phyloP scores from a whole-genome alignment of 2,329 filamentous ascomycete genomes.

The Peltaster fructicola region DNA sequence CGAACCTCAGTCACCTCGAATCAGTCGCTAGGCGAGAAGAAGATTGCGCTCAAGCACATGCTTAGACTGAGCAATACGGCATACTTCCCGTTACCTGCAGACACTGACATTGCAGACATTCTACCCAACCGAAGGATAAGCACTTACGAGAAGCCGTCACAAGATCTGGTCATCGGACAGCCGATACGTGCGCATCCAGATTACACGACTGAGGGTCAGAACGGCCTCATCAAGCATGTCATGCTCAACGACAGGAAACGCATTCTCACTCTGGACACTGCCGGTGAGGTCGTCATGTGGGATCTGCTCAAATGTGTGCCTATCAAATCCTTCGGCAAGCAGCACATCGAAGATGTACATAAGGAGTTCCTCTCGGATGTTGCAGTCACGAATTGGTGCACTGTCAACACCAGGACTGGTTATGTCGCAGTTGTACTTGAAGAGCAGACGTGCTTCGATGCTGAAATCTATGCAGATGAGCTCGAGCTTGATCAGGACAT shows the following conservation, averaged over 20 bases:
- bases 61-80: slow-evolving; percentile 73
- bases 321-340: slow-evolving; percentile 82
- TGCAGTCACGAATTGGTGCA: slow-evolving; percentile 93
- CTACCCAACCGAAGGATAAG: slow-evolving; percentile 1
- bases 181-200: slow-evolving; percentile 29
- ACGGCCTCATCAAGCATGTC: slow-evolving; percentile 84
- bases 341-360: slow-evolving; percentile 82
- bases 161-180: slow-evolving; percentile 12
- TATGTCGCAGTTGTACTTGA: slow-evolving; percentile 81
- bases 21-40: slow-evolving; percentile 34
- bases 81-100: slow-evolving; percentile 40
- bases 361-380: no score
- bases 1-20: slow-evolving; percentile 18
- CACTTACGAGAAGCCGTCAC: slow-evolving; percentile 3
- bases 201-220: slow-evolving; percentile 67
- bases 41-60: slow-evolving; percentile 62
- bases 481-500: slow-evolving; percentile 53
- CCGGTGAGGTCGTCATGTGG: slow-evolving; percentile 88
- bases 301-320: slow-evolving; percentile 79
- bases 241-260: slow-evolving; percentile 79
- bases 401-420: slow-evolving; percentile 82
- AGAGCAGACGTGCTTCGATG: slow-evolving; percentile 91
- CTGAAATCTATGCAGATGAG: slow-evolving; percentile 92
- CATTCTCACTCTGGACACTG: slow-evolving; percentile 82
- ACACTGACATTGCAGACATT: slow-evolving; percentile 38